Evolutionary conservation across 2,329 filamentous ascomycete genomes (phyloP), one percentile per base, ranked within the genome.

Genomic region (Cladosporium austrohemisphaericum): DNA sequence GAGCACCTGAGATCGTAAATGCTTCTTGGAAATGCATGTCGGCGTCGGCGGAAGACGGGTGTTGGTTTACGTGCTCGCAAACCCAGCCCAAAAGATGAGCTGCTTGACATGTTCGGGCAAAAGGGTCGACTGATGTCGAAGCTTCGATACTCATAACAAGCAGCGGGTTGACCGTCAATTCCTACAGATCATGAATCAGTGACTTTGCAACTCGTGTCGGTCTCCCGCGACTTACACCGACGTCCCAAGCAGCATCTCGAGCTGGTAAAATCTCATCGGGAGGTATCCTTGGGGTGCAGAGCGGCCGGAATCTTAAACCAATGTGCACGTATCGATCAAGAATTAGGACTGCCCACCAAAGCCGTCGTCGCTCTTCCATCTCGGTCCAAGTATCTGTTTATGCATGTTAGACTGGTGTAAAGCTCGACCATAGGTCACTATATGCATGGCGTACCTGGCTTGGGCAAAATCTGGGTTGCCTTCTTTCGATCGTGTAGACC

Each of bases 71-170:
- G 35, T 55, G 56, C 35, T 50, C 33, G 25, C 52, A 56, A 5
- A 52, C 54, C 33, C 48, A 50, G 38, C 55, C 54, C 5, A 58
- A 49, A 11, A 57, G 44, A 29, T 58, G 52, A 1, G 52, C 51
- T 11, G 55, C 56, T 47, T 57, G 56, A 41, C 56, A 56, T 13
- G 55, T 53, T 13, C 54, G 38, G 10, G 55, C 55, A 36, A 55
- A 57, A 26, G 56, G 52, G 14, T 51, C 50, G 20, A 58, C 54
- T 25, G 48, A 32, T 19, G 56, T 50, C 18, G 44, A 45, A 25
- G 54, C 51, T 49, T 55, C 54, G 36, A 56, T 53, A 35, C 45
- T 52, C 56, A 56, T 58, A 13, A 58, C 54, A 6, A 58, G 52
- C n/a, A 57, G 40, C 10, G 51, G 41, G 43, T 56, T 55, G 13